Base-by-base conservation (phyloP, 306 rosid genomes). In the Malus domestica region DNA sequence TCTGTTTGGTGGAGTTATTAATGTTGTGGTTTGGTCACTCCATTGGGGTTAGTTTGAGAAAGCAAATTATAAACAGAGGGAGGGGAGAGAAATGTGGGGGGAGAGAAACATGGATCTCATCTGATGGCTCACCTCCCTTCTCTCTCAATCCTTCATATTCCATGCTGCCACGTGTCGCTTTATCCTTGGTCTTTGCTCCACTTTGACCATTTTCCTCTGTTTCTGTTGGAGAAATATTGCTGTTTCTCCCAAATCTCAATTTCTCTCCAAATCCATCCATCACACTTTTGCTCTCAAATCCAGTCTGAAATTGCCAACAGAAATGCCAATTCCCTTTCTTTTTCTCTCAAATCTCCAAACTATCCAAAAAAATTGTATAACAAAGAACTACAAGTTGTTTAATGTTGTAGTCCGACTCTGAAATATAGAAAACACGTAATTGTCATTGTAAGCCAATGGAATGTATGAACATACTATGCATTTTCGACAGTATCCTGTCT, bases 71-170 rank as follows among this genome's bases (percentile, higher is more conserved):
- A 78, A 63, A 44, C 32, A 69, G 33, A 49, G 67, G 20, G 38
- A 68, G 73, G 80, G 78, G 82, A 82, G 61, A 51, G 20, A 49
- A 40, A 62, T 68, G 62, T 60, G 81, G 81, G 30, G 5, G 55
- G 70, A 30, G 70, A 57, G 60, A 20, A 32, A 46, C 74, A n/a
- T 51, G n/a, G 74, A 79, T 73, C 63, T 74, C 49, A 49, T 64
- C 65, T 46, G 29, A 55, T 68, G 58, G 68, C 9, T 59, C 76
- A 63, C 78, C 78, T 46, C 70, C 58, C 2, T 45, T 74, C 52
- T 19, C 78, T 74, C 70, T 42, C 23, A 4, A 19, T 61, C 49
- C 55, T 62, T 80, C 80, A 60, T 25, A 25, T 52, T 67, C 35
- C 64, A 87, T 80, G 52, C 70, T 62, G 18, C 23, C 78, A 74